Percentiles rank a stretch among this genome's conserved stretches.
Conservation (phyloP, 345 rosid species). For the Rhizophora apiculata region DNA sequence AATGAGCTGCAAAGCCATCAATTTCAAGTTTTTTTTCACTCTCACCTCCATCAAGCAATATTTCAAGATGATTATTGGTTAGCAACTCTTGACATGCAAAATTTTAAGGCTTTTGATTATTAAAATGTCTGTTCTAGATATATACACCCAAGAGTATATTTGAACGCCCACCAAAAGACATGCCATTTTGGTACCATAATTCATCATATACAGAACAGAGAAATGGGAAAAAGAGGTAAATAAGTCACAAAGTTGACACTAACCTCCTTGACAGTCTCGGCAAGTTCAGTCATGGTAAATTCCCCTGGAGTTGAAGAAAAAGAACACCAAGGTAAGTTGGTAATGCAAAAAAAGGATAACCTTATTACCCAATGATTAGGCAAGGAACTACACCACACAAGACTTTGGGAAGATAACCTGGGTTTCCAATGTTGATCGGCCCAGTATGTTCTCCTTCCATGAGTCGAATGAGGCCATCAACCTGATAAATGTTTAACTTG, state of each 20-base stretch:
- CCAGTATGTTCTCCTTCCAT: conserved; percentile 97
- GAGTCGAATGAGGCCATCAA: conserved; percentile 92
- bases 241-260: conserved; percentile 11
- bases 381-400: background rate
- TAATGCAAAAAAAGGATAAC: background rate
- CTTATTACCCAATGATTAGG: background rate
- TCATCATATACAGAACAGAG: background rate
- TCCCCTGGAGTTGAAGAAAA: conserved; percentile 46
- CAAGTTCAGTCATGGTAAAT: conserved; percentile 87
- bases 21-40: background rate
- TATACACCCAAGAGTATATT: no score
- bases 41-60: no score
- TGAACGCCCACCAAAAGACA: no score
- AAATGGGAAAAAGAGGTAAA: background rate
- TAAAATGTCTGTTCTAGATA: no score
- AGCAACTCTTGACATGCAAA: no score
- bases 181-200: no score
- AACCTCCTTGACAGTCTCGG: conserved; percentile 93
- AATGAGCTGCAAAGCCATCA: conserved; percentile 45
- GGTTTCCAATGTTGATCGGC: conserved; percentile 96
- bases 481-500: conserved; percentile 31
- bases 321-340: background rate
- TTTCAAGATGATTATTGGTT: no score
- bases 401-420: conserved; percentile 41
- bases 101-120: no score